A percentile compares a stretch with the other conserved stretches of the same genome.
These are phyloP conservation scores for Diaporthe destruens DNA, from an alignment of 2,329 filamentous ascomycete species.

Conservation along the genomic window DNA sequence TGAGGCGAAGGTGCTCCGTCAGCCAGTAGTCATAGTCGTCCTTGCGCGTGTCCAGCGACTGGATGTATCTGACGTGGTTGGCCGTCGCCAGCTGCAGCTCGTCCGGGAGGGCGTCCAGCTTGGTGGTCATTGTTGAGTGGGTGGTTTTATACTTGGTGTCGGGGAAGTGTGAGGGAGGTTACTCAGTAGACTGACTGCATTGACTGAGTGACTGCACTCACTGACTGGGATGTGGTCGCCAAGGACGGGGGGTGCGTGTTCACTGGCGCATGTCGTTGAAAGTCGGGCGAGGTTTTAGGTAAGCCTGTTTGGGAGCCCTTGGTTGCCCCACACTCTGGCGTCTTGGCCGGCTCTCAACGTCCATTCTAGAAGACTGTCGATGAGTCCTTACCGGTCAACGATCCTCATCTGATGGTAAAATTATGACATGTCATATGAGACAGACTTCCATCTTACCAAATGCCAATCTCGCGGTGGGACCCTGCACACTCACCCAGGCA, in stretches of 20 bases:
- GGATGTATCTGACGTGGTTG: conserved; percentile 90
- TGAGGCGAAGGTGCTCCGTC: conserved; percentile 95
- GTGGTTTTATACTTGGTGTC: not conserved
- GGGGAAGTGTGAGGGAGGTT: not conserved
- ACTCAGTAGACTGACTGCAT: too few relatives aligned
- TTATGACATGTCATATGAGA: too few relatives aligned
- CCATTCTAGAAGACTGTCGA: not conserved
- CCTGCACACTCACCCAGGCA: too few relatives aligned
- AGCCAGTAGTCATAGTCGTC: conserved; percentile 98
- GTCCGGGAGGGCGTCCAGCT: conserved; percentile 53
- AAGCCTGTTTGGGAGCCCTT: conserved; percentile 7
- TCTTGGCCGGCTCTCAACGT: not conserved
- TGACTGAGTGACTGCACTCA: not conserved
- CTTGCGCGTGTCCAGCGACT: conserved; percentile 89
- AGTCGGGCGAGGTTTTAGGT: conserved; percentile 34
- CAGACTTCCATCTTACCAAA: too few relatives aligned
- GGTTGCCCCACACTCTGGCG: conserved; percentile 16
- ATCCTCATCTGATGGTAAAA: not conserved
- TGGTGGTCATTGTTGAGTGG: conserved; percentile 49
- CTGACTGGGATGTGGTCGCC: conserved; percentile 39
- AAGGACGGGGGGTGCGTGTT: conserved; percentile 13
- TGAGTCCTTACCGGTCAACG: not conserved
- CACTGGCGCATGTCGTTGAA: conserved; percentile 31
- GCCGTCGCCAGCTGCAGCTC: conserved; percentile 62
- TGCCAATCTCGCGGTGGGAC: too few relatives aligned